Evolutionary conservation across 169 alveolate genomes (phyloP), one percentile per base, ranked within the genome.

Genomic region (Plasmodium yoelii): DNA sequence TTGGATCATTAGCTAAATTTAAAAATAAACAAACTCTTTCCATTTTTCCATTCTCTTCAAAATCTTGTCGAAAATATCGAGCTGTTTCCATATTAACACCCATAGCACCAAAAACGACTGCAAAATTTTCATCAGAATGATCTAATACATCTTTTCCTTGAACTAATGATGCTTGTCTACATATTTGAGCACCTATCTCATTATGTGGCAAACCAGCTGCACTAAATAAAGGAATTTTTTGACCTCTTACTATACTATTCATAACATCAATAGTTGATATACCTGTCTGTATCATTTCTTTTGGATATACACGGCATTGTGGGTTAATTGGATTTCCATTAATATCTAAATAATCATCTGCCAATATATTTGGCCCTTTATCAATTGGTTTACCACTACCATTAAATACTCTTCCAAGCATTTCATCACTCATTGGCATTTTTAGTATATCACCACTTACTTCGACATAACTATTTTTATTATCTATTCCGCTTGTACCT

Each of bases 121-220:
- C 99, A 93, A 98, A 98, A 95, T 99, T 99, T 87, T 99, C 99
- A 61, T 98, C 98, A 63, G 99, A 96, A 87, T 98, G 99, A 93
- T 99, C 99, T 71, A 94, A 86, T 13, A 97, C 99, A 90, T 98
- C 99, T 95, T 99, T 99, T 8, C 99, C 99, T 90, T 97, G 98
- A 22, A 99, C 99, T 70, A 99, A 90, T 24, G 99, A 94, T 39
- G 99, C 99, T 91, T 99, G 99, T 55, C 99, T 95, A 92, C 99
- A 98, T 87, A 99, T 98, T 93, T 99, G 99, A 19, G 99, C 99
- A 56, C 99, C 99, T 60, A 99, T 98, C 93, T 99, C 99, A 94
- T 98, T 99, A 94, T 99, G 99, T 34, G 99, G 99, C 18, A 99
- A 96, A 87, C 99, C 99, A n/a, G 99, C 99, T 44, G 99, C 99